Percentiles rank a stretch among this genome's conserved stretches.
These are phyloP conservation scores for Neopestalotiopsis sp. DNA, from an alignment of 2,329 filamentous ascomycete species.

Conservation along the genomic window DNA sequence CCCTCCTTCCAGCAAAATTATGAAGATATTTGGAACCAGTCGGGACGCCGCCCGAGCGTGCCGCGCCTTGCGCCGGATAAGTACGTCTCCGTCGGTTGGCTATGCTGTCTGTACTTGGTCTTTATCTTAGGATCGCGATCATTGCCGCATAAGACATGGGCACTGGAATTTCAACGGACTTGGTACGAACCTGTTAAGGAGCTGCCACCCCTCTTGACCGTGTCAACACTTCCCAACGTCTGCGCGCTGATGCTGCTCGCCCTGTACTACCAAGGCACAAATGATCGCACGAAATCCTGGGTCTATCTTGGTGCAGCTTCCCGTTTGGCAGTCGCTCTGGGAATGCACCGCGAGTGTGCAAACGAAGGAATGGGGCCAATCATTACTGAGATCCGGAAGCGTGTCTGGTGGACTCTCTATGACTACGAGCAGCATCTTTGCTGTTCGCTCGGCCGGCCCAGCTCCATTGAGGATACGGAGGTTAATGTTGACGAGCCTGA, in stretches of 20 bases:
- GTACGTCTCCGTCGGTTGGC: conserved; percentile 45
- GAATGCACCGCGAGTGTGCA: conserved; percentile 48
- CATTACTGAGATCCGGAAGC: conserved; percentile 34
- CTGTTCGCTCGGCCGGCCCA: conserved; percentile 36
- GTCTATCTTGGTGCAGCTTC: conserved; percentile 46
- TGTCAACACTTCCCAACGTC: conserved; percentile 45
- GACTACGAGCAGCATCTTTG: conserved; percentile 39
- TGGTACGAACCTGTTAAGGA: conserved; percentile 39
- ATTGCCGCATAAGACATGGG: conserved; percentile 36
- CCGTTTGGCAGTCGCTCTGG: conserved; percentile 48
- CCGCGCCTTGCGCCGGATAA: conserved; percentile 19
- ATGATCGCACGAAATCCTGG: conserved; percentile 47
- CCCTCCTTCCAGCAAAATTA: conserved; percentile 44
- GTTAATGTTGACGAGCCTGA: conserved; percentile 35
- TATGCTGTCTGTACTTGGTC: conserved; percentile 46
- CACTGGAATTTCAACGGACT: conserved; percentile 39
- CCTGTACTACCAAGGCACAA: conserved; percentile 46
- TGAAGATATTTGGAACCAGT: conserved; percentile 41
- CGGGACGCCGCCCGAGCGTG: conserved; percentile 4
- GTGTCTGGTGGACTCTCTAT: conserved; percentile 40
- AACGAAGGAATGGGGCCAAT: conserved; percentile 41
- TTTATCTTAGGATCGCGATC: conserved; percentile 47
- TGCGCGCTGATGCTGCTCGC: conserved; percentile 48
- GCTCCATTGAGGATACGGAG: conserved; percentile 36
- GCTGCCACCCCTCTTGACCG: conserved; percentile 42